Conservation (phyloP, 1,284 basidiomycete genomes). For the Boletus sp. region DNA sequence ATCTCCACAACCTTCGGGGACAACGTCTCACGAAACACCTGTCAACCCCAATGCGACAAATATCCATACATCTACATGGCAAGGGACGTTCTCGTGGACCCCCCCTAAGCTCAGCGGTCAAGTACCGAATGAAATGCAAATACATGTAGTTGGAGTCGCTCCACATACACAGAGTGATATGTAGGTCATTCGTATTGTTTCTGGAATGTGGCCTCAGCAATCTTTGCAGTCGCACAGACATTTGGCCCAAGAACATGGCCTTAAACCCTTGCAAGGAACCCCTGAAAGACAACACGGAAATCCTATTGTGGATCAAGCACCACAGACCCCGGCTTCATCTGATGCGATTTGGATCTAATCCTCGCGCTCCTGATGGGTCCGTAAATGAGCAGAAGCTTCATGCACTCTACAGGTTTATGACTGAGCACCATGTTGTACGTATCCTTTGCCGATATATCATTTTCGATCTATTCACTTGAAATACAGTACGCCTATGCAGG, state of each 20-base stretch:
- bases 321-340: slow-evolving; percentile 33
- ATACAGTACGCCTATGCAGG: slow-evolving; percentile 54
- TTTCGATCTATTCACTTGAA: slow-evolving; percentile 9
- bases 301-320: slow-evolving; percentile 52
- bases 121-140: slow-evolving; percentile 42
- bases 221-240: slow-evolving; percentile 44
- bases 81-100: slow-evolving; percentile 50
- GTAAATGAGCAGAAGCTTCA: slow-evolving; percentile 42
- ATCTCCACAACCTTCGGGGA: slow-evolving; percentile 10
- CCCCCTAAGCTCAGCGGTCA: slow-evolving; percentile 42
- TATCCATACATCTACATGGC: slow-evolving; percentile 39
- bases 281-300: slow-evolving; percentile 38
- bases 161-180: slow-evolving; percentile 23
- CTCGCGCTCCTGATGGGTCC: slow-evolving; percentile 27
- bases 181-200: slow-evolving; percentile 27
- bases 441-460: background rate
- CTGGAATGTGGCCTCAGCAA: slow-evolving; percentile 1
- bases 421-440: slow-evolving; percentile 45
- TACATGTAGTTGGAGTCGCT: slow-evolving; percentile 40
- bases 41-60: slow-evolving; percentile 4
- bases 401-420: slow-evolving; percentile 42
- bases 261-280: slow-evolving; percentile 46
- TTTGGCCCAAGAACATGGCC: slow-evolving; percentile 52
- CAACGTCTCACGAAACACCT: slow-evolving; percentile 11
- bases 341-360: slow-evolving; percentile 33